Evolutionary conservation across 352 stramenopile species (phyloP), one percentile per base, ranked within the genome.

Genomic region (Phytophthora pisi): DNA sequence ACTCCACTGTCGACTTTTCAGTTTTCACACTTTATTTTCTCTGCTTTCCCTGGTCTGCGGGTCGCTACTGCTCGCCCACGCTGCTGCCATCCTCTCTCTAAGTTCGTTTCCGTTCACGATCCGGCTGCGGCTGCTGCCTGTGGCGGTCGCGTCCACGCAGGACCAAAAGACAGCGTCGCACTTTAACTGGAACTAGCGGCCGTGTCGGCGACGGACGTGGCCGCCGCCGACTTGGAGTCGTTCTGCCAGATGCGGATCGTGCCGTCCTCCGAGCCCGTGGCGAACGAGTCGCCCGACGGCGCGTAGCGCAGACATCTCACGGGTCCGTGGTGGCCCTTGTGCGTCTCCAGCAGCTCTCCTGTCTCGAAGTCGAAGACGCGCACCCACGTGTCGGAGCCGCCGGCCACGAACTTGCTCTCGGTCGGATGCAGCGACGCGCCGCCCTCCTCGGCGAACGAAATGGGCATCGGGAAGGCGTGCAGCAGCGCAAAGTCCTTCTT

Each of bases 291-390:
- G 26, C 97, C 97, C 61, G 77, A 86, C 5, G 97, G 97, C 23
- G 88, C 77, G 86, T 98, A 99, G 43, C 97, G 89, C 66, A 99
- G 72, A 92, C 97, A 99, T 60, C 97, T 85, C 70, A 99, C 93
- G 10, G 97, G 97, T 5, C 97, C 97, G 71, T 99, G 97, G 83
- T 99, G 97, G 62, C 97, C 97, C 81, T 99, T 99, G 80, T 99
- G 92, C 69, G 89, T 98, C 80, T 98, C 92, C 15, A 99, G 74
- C 67, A 98, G 66, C 60, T 97, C 78, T 7, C 97, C 96, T 1
- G 84, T 96, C 11, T 86, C 64, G 66, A 87, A 97, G 72, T 99
- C 93, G 75, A 99, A 99, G 31, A 99, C 96, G 36, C 97, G 90
- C 30, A 99, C 96, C 96, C 95, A 99, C 61, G 98, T 95, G 79